Evolutionary conservation across 2,329 filamentous ascomycete species (phyloP), one percentile per base, ranked within the genome.

Genomic region (Clarireedia monteithiana): DNA sequence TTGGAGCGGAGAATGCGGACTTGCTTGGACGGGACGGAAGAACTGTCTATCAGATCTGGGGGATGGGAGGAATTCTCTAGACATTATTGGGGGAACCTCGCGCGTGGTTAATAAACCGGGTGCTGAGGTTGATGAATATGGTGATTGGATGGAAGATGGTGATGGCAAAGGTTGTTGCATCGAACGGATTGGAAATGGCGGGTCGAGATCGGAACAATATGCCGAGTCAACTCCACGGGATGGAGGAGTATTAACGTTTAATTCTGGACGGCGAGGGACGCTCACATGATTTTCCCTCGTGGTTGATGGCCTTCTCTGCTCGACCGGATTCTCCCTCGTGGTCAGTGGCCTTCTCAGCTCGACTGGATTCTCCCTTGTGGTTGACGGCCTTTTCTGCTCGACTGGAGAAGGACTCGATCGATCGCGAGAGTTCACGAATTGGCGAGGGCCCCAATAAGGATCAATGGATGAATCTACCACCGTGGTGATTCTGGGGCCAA

Each of bases 1-100:
- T 59, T 85, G 82, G 1, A 85, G 70, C 12, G 83, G 82, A 5
- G 82, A 85, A 62, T 85, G 78, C 3, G 82, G 82, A 46, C 78
- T 83, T 14, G 82, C 82, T 46, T 78, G 77, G 2, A 85, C 82
- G 0, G 83, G 82, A 10, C 77, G 79, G 68, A 84, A 85, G 61
- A 75, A 79, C 59, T 84, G 82, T 53, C 62, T 72, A 20, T 82
- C 79, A 0, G 77, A 80, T 17, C 72, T 71, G 2, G 78, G 78
- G 3, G 64, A 65, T 2, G 64, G 59, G 2, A 66, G 50, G 53
- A 60, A 59, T 26, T 62, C 60, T 39, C 58, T 52, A 5, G 50
- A 54, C 3, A 63, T 44, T 5, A 59, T 50, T n/a, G 58, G 58
- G 38, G 56, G 23, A 23, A 45, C 40, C 15, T 45, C 36, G 9